Evolutionary conservation across 257 asterid genomes (phyloP).

Genomic region (Forsythia viridissima): DNA sequence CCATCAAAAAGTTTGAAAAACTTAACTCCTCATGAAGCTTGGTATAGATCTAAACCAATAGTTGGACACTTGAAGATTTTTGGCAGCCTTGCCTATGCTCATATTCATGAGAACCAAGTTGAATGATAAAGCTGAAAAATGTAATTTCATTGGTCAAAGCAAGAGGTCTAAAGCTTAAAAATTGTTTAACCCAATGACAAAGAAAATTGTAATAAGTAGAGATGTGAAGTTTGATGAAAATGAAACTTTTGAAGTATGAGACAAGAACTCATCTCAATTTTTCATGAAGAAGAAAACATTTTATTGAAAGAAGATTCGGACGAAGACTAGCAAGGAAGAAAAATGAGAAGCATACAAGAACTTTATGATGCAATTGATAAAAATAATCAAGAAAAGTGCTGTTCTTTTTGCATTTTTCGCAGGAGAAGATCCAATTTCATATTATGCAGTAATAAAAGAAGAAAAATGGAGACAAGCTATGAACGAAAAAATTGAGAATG

Average conservation of each 20-base stretch:
- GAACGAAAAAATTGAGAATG: no score
- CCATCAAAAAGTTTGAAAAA: not conserved
- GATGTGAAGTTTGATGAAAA: not conserved
- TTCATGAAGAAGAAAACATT: not conserved
- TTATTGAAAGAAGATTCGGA: no score
- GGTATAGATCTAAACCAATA: not conserved
- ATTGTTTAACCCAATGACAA: not conserved
- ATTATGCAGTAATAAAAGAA: no score
- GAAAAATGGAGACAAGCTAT: no score
- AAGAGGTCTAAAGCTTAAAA: not conserved
- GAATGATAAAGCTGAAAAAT: not conserved
- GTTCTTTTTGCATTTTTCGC: not conserved
- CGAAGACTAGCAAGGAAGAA: not conserved
- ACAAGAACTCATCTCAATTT: not conserved
- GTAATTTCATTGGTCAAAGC: not conserved
- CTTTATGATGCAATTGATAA: not conserved
- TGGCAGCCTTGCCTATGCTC: not conserved
- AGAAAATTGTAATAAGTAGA: not conserved
- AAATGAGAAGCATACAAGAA: not conserved
- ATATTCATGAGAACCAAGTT: slow-evolving; percentile 1
- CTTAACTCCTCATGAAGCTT: not conserved
- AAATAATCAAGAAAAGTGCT: not conserved
- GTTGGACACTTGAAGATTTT: not conserved
- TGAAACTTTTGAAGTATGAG: not conserved
- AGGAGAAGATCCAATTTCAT: not conserved